Base-by-base conservation (phyloP, 1,139 yeast genomes). In the Debaryomycetaceae sp. region DNA sequence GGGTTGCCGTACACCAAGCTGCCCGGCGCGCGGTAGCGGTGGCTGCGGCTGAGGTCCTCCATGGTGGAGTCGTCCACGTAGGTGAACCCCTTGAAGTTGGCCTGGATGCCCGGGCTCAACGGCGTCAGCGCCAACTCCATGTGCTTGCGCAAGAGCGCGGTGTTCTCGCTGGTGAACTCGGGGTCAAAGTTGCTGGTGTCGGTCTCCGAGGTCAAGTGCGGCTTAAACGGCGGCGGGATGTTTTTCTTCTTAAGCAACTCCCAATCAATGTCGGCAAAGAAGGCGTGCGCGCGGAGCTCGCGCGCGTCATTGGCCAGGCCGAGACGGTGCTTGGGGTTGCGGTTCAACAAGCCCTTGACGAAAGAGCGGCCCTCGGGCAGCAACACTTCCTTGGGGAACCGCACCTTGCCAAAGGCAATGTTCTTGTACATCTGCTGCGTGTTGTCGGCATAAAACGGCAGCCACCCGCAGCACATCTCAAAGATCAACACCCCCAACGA, bases 351-450 rank as follows among this genome's bases (percentile, higher is more conserved):
- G 2, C 97, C 96, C 60, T 89, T 91, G 34, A 91, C 97, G 55
- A 91, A 91, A 6, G 91, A 80, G 40, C 97, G 75, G 24, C 97
- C 97, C 51, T 88, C 96, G 5, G 85, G 73, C 34, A 95, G 83
- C 37, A 91, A 66, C 9, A 91, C 93, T 51, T 91, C 97, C 53
- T 89, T 86, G 28, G 98, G 98, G 59, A 91, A 91, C 48, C 95
- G 73, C 18, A 91, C 97, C 56, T 91, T 91, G 40, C 98, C 97
- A 61, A 88, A 91, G 3, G 97, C 97, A 61, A 91, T 91, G 59
- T 91, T 91, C 62, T 89, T 89, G 65, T 91, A 91, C 97, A 91
- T 91, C 59, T 89, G 96, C 63, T 91, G 97, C 32, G 95, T 86
- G 54, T 85, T 91, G 41, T 89, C 96, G 25, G 97, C 97, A 52